Base-by-base conservation (phyloP, 2,329 filamentous ascomycete species). In the Neophaeococcomyces mojaviensis region DNA sequence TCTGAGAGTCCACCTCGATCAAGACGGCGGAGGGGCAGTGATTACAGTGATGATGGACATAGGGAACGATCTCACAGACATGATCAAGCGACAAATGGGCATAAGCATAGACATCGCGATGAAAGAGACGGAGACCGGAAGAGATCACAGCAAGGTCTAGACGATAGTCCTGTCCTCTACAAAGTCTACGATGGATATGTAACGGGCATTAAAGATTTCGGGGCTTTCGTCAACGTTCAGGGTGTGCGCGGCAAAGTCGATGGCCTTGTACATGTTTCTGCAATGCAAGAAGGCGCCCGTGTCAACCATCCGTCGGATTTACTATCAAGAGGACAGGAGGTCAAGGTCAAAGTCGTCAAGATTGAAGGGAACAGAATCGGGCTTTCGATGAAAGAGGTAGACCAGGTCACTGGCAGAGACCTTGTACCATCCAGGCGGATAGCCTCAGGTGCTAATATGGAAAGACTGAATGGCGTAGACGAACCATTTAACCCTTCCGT, bases 381-480 rank as follows among this genome's bases (percentile, higher is more conserved):
- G 0, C 69, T 98, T 4, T 95, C 89, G 0, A 96, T 98, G 89
- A 95, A 95, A 61, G 90, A 96, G 51, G 89, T 96, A 13, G 90
- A 98, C 57, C 92, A 98, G 63, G 76, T 79, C 24, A 89, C 86
- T 2, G 92, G 92, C 4, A 77, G 80, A 59, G 92, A 98, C 59
- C 69, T 95, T 32, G 79, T 83, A 24, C 88, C 89, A 0, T 81
- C 89, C 52, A 77, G 78, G 48, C 76, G 84, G 38, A 78, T 97
- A 59, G 82, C 85, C 24, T 92, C 90, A 1, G 92, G 92, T 6
- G 92, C 92, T 9, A 98, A 98, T 58, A 85, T 84, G 43, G 82
- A 90, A 61, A 80, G 80, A 1, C 68, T 97, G 4, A 85, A 89
- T 46, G 82, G 83, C 13, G 52, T 55, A 12, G 32, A 16, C n/a